Evolutionary conservation across 73 alveolate genomes (phyloP), one percentile per base, ranked within the genome.

Genomic region (Paramecium sexaurelia): DNA sequence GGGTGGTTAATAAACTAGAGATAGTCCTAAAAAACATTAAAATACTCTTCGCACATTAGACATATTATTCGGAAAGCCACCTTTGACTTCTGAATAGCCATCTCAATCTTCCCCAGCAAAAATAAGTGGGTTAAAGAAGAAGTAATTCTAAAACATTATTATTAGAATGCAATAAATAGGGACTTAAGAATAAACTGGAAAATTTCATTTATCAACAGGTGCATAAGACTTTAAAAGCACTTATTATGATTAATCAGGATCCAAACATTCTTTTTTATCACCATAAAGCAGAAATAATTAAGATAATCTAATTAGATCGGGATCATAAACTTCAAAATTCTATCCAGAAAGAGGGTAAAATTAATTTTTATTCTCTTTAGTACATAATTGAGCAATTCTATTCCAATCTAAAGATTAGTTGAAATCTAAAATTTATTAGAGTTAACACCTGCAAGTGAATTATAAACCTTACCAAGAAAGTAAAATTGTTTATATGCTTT

Each of bases 391-490:
- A 61, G 83, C 26, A 61, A 61, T 17, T 19, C 56, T n/a, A 39
- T 71, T 11, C 86, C 86, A 35, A 71, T 71, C 2, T 17, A 71
- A 71, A 71, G 86, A 17, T 36, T 71, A 33, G 86, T 71, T 1
- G 86, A 71, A 17, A 71, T 71, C 36, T 37, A 71, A 71, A 71
- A 71, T 71, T 35, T 71, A 32, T 40, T 71, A 19, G 86, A 71
- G 3, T 71, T 71, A 33, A 71, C 86, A 11, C 86, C 86, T 4
- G 61, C 57, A 71, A 71, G 86, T 71, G 86, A 71, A 37, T 35
- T 71, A n/a, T 36, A 32, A 71, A 20, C 86, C 8, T 71, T 71
- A 36, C 86, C 86, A 71, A 71, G 86, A 71, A 71, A 71, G 86
- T 71, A 71, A 71, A 13, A 0, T 9, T 0, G 1, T 5, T 32